phyloP scores from a whole-genome alignment of 768 basidiomycete species.

The Rhodotorula babjevae region DNA sequence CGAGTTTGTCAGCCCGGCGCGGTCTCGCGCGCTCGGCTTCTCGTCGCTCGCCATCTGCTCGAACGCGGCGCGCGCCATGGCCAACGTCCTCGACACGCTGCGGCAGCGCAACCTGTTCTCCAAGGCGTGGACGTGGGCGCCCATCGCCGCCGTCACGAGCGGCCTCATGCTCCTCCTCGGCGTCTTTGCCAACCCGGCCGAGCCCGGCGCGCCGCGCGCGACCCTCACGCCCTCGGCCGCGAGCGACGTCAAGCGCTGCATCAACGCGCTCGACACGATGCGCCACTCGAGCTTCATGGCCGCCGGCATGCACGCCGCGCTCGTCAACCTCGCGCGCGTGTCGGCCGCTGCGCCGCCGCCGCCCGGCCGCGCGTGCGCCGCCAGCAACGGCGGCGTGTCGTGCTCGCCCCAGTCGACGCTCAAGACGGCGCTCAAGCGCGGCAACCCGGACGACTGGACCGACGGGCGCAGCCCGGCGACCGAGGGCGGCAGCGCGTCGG shows the following conservation, averaged over 20 bases:
- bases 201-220: slow-evolving; percentile 41
- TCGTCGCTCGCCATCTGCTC: slow-evolving; percentile 72
- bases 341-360: not conserved
- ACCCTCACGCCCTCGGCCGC: slow-evolving; percentile 51
- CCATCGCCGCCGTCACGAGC: slow-evolving; percentile 50
- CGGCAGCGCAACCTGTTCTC: slow-evolving; percentile 47
- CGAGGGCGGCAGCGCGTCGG: not conserved
- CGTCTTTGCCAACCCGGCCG: slow-evolving; percentile 57
- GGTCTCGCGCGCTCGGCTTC: slow-evolving; percentile 45
- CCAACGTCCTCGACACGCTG: slow-evolving; percentile 64
- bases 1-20: slow-evolving; percentile 58
- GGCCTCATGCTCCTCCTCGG: slow-evolving; percentile 61
- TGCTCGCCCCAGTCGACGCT: not conserved
- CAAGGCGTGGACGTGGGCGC: slow-evolving; percentile 12
- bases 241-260: slow-evolving; percentile 59
- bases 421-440: slow-evolving; percentile 10
- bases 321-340: slow-evolving; percentile 5
- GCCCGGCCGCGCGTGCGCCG: no score
- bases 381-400: no score
- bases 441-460: slow-evolving; percentile 12
- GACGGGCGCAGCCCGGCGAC: slow-evolving; percentile 8
- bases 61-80: slow-evolving; percentile 72
- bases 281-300: slow-evolving; percentile 16
- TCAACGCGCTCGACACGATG: slow-evolving; percentile 54
- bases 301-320: slow-evolving; percentile 1